Base-by-base conservation (phyloP, 2,329 filamentous ascomycete species). In the Aplosporella prunicola region DNA sequence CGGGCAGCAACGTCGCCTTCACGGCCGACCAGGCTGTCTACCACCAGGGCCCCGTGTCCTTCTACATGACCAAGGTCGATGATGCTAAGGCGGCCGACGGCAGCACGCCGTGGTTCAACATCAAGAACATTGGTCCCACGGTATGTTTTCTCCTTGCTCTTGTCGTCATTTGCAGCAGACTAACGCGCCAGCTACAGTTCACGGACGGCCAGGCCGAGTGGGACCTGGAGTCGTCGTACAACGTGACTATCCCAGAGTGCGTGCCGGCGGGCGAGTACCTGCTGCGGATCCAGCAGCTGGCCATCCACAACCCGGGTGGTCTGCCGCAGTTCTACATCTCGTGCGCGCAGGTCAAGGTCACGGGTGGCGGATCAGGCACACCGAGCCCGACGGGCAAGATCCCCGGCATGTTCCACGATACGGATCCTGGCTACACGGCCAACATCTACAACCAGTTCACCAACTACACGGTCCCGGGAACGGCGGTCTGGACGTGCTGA, bases 231-330 rank as follows among this genome's bases (percentile, higher is more conserved):
- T 8, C 43, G 11, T 38, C 20, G 28, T 52, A 50, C 45, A 34
- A 22, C 28, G 48, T 46, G 18, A 43, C 29, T 8, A 45, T 52
- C 23, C 49, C 50, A 10, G 45, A 38, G 13, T 52, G 49, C 40
- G 18, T 5, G 15, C 41, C 56, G 9, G 49, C 44, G 18, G 63
- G 63, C 18, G 52, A 63, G 6, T 67, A 68, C 47, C 49, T 66
- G 35, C 45, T 66, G 32, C 59, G 63, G 32, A 53, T 55, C 20
- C 63, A 67, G 49, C 60, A 66, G 43, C 62, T 66, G 39, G 63
- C 63, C 28, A 56, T 66, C 9, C 63, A 67, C 44, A 59, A 63
- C 48, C 56, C 55, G 16, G 44, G 52, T 51, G 41, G 47, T 27
- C 32, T 46, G 14, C 51, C 50, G 28, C 63, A 67, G 44, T 58